phyloP scores from a whole-genome alignment of 768 basidiomycete species.

The Dendrothele bispora region DNA sequence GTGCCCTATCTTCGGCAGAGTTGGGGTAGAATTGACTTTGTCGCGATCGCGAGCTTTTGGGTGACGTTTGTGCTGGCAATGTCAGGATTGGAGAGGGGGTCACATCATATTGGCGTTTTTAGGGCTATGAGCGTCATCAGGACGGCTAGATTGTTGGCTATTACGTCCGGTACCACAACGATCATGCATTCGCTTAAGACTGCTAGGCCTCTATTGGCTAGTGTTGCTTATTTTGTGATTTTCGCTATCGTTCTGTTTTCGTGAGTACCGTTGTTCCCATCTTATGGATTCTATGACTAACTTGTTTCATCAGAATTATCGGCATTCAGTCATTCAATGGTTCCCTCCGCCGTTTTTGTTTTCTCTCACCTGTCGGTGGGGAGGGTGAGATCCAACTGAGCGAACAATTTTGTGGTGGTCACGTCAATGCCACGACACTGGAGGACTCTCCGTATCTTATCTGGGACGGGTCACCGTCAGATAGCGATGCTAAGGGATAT shows the following conservation, averaged over 20 bases:
- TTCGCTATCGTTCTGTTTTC: slow-evolving; percentile 90
- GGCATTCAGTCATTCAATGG: slow-evolving; percentile 95
- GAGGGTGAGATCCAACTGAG: slow-evolving; percentile 46
- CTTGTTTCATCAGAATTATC: slow-evolving; percentile 58
- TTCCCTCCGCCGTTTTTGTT: slow-evolving; percentile 68
- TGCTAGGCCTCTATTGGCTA: slow-evolving; percentile 84
- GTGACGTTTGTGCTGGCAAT: slow-evolving; percentile 71
- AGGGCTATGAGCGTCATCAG: slow-evolving; percentile 86
- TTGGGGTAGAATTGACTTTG: slow-evolving; percentile 87
- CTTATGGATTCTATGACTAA: background rate
- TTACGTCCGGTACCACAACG: slow-evolving; percentile 91
- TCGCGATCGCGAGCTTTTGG: slow-evolving; percentile 90
- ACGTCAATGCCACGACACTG: slow-evolving; percentile 60
- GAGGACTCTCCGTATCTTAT: slow-evolving; percentile 41
- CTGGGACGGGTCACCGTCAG: slow-evolving; percentile 33
- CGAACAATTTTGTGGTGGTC: slow-evolving; percentile 76
- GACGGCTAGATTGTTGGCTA: slow-evolving; percentile 76
- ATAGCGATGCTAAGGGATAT: slow-evolving; percentile 66
- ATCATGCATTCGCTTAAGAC: slow-evolving; percentile 93
- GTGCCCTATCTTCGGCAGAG: slow-evolving; percentile 90
- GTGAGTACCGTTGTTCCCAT: slow-evolving; percentile 41
- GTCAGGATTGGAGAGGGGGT: slow-evolving; percentile 64
- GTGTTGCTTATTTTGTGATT: slow-evolving; percentile 87
- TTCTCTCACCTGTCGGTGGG: slow-evolving; percentile 53
- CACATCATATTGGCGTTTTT: slow-evolving; percentile 81